phyloP scores from a whole-genome alignment of 768 basidiomycete species.

The Epithele typhae region DNA sequence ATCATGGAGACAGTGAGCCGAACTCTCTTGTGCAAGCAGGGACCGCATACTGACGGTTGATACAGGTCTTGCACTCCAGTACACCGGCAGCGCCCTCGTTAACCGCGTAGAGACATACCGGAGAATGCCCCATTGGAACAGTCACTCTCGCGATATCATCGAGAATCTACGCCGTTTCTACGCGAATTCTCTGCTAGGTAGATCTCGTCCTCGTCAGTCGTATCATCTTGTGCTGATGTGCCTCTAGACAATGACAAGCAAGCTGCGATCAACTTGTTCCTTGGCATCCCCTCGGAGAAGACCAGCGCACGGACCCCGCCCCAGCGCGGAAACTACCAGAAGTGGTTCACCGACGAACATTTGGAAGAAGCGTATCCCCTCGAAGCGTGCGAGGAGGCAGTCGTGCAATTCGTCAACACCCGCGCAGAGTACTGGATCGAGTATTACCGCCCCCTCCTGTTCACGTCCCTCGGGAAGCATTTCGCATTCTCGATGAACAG shows the following conservation, averaged over 20 bases:
- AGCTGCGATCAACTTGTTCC: constrained; percentile 94
- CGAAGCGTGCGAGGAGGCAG: constrained; percentile 57
- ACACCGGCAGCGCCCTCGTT: constrained; percentile 93
- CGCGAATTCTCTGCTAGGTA: constrained; percentile 88
- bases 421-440: constrained; percentile 82
- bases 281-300: constrained; percentile 60
- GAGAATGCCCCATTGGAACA: constrained; percentile 95
- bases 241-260: constrained; percentile 90
- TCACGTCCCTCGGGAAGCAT: constrained; percentile 83
- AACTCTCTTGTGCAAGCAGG: too few species aligned
- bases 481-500: constrained; percentile 94
- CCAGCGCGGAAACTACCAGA: constrained; percentile 68
- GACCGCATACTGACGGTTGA: too few species aligned
- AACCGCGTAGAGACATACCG: constrained; percentile 96
- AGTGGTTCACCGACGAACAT: constrained; percentile 79
- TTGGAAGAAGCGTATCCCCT: constrained; percentile 64
- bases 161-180: constrained; percentile 95
- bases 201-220: constrained; percentile 4
- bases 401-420: constrained; percentile 54
- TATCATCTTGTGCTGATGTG: not conserved
- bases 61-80: constrained; percentile 89
- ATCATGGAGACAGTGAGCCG: constrained; percentile 92
- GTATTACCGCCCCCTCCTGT: constrained; percentile 81
- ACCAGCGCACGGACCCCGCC: constrained; percentile 40
- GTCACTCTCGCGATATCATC: constrained; percentile 93